Evolutionary conservation across 768 basidiomycete genomes (phyloP).

Genomic region (Agaricus subrufescens): DNA sequence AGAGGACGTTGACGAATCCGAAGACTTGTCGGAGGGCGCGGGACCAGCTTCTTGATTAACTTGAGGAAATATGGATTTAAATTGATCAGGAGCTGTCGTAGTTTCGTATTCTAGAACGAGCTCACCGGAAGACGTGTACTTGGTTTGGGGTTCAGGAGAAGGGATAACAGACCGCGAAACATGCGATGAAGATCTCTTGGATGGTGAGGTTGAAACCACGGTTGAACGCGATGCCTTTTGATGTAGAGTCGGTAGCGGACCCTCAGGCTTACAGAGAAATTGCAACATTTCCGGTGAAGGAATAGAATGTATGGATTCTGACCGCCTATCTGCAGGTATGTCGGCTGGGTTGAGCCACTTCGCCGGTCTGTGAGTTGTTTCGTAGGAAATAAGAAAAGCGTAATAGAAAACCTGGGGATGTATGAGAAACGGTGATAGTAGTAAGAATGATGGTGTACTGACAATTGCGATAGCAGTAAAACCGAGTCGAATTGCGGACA

Average conservation of each 20-base stretch:
- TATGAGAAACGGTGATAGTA: slow-evolving; percentile 3
- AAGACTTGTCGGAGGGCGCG: slow-evolving; percentile 25
- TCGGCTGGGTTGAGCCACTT: slow-evolving; percentile 9
- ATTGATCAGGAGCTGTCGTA: slow-evolving; percentile 43
- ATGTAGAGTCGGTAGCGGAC: neutral
- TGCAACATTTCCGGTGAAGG: neutral
- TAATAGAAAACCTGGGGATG: slow-evolving; percentile 6
- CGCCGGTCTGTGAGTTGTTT: slow-evolving; percentile 19
- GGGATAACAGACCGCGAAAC: slow-evolving; percentile 1
- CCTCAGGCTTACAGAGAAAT: neutral
- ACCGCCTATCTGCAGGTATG: slow-evolving; percentile 12
- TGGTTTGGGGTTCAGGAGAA: neutral
- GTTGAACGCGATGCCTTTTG: slow-evolving; percentile 11
- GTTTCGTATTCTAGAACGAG: slow-evolving; percentile 30
- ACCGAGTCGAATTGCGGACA: slow-evolving; percentile 47
- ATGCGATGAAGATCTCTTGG: slow-evolving; percentile 3
- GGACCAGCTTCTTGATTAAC: slow-evolving; percentile 49
- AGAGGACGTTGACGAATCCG: slow-evolving; percentile 7
- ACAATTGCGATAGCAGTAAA: slow-evolving; percentile 52
- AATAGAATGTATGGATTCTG: neutral
- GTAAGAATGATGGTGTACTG: slow-evolving; percentile 22
- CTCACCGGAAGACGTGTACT: slow-evolving; percentile 1
- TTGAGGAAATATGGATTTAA: slow-evolving; percentile 45
- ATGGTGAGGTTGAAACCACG: slow-evolving; percentile 6
- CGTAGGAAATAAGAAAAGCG: slow-evolving; percentile 17